Conservation (phyloP, 306 rosid species). For the Prunus mongolica region DNA sequence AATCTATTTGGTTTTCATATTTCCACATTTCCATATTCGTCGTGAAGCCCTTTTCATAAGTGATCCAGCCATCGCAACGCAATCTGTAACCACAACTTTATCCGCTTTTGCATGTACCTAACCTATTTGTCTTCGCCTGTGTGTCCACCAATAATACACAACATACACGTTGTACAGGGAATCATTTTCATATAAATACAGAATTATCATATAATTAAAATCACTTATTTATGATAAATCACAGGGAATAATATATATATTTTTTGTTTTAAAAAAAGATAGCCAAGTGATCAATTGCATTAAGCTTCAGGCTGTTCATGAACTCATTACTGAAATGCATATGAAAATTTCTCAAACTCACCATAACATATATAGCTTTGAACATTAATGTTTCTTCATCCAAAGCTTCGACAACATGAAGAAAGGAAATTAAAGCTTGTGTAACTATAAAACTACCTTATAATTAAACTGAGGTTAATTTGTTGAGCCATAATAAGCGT, state of each 20-base stretch:
- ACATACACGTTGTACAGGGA: background rate
- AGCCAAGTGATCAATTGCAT: background rate
- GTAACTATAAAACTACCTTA: background rate
- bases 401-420: constrained; percentile 4
- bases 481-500: background rate
- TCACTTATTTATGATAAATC: too few species aligned
- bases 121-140: background rate
- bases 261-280: background rate
- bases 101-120: background rate
- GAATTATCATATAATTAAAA: background rate
- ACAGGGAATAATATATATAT: too few species aligned
- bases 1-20: background rate
- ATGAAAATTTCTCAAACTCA: background rate
- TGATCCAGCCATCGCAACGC: background rate
- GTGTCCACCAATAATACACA: background rate
- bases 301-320: too few species aligned
- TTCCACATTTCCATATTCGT: background rate
- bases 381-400: background rate
- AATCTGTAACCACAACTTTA: background rate
- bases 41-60: background rate
- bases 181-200: background rate
- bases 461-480: background rate
- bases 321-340: background rate
- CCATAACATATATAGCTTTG: background rate
- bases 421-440: constrained; percentile 5